Percentiles rank a stretch among this genome's conserved stretches.
Evolutionary conservation across 2,329 filamentous ascomycete genomes (phyloP).

Genomic region (Calonectria crousiana): DNA sequence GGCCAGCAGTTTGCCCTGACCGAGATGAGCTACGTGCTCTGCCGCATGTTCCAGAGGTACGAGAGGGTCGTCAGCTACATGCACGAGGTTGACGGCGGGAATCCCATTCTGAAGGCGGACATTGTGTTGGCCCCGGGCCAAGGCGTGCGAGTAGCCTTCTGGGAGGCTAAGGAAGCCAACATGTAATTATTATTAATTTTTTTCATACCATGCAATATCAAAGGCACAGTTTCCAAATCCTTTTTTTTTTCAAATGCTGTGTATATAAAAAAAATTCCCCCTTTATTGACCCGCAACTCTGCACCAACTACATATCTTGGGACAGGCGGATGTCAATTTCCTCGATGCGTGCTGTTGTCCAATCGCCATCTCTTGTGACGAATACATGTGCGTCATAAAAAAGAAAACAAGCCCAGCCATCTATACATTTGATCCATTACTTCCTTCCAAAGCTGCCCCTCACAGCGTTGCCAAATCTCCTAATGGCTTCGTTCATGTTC

Average conservation of each 20-base stretch:
- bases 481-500: constrained; percentile 79
- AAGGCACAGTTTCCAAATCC: background rate
- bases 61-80: constrained; percentile 71
- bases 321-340: background rate
- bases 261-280: no score
- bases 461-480: constrained; percentile 81
- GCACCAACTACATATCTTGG: background rate
- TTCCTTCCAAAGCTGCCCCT: constrained; percentile 64
- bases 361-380: background rate
- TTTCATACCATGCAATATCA: background rate
- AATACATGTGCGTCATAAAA: constrained; percentile 1
- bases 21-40: constrained; percentile 80
- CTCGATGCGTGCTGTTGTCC: constrained; percentile 4
- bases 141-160: constrained; percentile 70
- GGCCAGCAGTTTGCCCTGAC: constrained; percentile 87
- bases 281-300: background rate
- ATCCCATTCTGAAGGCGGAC: constrained; percentile 67
- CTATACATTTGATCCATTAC: constrained; percentile 27
- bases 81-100: constrained; percentile 65
- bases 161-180: constrained; percentile 54
- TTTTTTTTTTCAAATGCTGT: background rate
- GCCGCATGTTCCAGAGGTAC: constrained; percentile 79
- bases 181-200: background rate
- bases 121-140: constrained; percentile 71
- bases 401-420: background rate